phyloP scores from a whole-genome alignment of 345 rosid species.

The Bretschneidera sinensis region DNA sequence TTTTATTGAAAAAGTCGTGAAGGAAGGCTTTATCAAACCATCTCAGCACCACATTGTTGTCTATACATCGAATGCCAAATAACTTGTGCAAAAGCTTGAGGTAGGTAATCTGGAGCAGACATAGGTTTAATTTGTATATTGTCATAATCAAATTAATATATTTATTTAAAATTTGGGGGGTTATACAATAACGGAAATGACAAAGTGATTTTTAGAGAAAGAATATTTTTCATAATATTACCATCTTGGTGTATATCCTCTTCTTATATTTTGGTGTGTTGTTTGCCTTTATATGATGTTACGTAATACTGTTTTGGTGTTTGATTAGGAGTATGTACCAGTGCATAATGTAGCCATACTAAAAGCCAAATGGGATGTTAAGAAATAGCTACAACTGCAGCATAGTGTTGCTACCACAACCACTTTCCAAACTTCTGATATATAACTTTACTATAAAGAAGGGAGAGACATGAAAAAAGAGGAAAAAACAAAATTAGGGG shows the following conservation, averaged over 20 bases:
- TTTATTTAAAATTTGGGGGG: not conserved
- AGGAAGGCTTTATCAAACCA: conserved; percentile 90
- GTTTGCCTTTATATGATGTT: conserved; percentile 14
- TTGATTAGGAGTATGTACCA: conserved; percentile 70
- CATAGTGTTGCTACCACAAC: too few species aligned
- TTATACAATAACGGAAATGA: conserved; percentile 14
- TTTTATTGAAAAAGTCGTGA: conserved; percentile 93
- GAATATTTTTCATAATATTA: conserved; percentile 6
- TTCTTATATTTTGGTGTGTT: too few species aligned
- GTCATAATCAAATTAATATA: conserved; percentile 13
- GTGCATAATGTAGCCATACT: conserved; percentile 71
- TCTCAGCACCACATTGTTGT: conserved; percentile 83
- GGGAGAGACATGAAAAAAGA: too few species aligned
- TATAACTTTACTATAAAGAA: too few species aligned
- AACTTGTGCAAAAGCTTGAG: conserved; percentile 92
- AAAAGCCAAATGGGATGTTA: conserved; percentile 75
- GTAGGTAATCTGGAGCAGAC: conserved; percentile 45
- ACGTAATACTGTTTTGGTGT: not conserved
- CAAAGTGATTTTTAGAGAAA: conserved; percentile 15
- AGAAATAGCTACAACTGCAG: conserved; percentile 28
- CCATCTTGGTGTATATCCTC: conserved; percentile 7
- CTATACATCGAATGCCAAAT: conserved; percentile 86
- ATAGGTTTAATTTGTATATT: not conserved
- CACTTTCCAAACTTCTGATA: too few species aligned
- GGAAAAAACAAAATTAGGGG: too few species aligned